A percentile compares a stretch with the other conserved stretches of the same genome.
Conservation (phyloP, 2,329 filamentous ascomycete genomes). For the Camptophora hylomeconis region DNA sequence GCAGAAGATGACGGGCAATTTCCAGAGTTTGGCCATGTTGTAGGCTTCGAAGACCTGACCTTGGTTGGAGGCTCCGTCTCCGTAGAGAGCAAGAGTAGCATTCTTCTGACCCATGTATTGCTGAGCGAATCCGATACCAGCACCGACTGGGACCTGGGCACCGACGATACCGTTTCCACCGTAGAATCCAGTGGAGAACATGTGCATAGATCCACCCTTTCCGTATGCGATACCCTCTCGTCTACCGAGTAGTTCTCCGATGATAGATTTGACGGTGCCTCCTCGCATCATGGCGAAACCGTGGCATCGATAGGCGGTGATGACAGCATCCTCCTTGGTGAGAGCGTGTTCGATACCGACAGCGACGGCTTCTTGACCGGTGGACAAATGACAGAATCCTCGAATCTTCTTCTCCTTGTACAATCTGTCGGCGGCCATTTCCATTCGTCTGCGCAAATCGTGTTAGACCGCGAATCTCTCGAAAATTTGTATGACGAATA, state of each 20-base stretch:
- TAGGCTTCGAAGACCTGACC: constrained; percentile 99
- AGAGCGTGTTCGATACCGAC: constrained; percentile 95
- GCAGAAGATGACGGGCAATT: constrained; percentile 85
- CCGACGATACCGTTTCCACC: constrained; percentile 98
- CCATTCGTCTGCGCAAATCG: constrained; percentile 65
- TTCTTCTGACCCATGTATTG: constrained; percentile 83
- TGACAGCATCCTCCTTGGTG: constrained; percentile 80
- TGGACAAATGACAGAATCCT: constrained; percentile 98
- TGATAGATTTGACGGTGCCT: constrained; percentile 77
- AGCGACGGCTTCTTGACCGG: constrained; percentile 93
- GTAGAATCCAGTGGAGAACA: constrained; percentile 97
- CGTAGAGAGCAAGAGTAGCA: constrained; percentile 80
- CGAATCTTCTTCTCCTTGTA: constrained; percentile 99
- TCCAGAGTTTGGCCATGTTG: constrained; percentile 99
- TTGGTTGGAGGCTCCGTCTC: constrained; percentile 97
- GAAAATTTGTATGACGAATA: background rate
- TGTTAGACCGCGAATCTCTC: background rate
- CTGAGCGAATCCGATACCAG: constrained; percentile 91
- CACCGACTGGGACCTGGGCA: constrained; percentile 93
- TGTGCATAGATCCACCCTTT: constrained; percentile 99
- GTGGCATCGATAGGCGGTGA: constrained; percentile 98
- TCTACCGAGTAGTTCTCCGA: constrained; percentile 88
- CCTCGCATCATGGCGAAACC: constrained; percentile 96
- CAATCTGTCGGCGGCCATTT: constrained; percentile 95
- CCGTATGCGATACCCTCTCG: constrained; percentile 95